Conservation (phyloP, 345 rosid genomes). For the Salix suchowensis region DNA sequence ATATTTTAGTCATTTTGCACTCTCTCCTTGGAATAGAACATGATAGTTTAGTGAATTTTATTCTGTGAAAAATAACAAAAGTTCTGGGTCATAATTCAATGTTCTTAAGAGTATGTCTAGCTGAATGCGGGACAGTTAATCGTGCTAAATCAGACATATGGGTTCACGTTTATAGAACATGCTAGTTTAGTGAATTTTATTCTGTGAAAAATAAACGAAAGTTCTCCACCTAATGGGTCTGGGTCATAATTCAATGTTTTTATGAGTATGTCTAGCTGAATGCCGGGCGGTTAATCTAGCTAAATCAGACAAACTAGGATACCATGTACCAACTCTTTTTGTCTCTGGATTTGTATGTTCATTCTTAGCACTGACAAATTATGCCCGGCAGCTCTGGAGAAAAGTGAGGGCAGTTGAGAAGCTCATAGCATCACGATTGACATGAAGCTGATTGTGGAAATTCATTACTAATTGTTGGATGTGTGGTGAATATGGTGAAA, state of each 20-base stretch:
- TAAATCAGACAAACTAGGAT: no score
- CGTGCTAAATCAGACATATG: background rate
- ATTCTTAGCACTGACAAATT: background rate
- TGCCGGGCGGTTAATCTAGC: background rate
- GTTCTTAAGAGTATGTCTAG: background rate
- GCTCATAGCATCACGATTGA: background rate
- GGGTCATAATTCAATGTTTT: background rate
- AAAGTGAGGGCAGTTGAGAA: conserved; percentile 19
- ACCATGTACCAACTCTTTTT: background rate
- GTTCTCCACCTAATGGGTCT: background rate
- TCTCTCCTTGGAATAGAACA: background rate
- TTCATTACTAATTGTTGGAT: background rate
- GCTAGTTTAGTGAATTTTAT: background rate
- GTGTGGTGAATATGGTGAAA: conserved; percentile 3
- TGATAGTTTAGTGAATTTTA: background rate
- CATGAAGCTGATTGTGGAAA: background rate
- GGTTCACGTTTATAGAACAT: background rate
- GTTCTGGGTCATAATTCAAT: background rate
- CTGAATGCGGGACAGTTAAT: background rate
- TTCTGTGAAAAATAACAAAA: background rate
- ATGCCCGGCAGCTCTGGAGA: conserved; percentile 16
- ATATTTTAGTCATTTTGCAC: background rate
- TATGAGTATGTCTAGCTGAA: background rate
- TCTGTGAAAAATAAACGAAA: background rate
- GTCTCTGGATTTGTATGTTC: background rate